Percentiles rank a stretch among this genome's conserved stretches.
Evolutionary conservation across 78 protist species (phyloP).

Genomic region (Dictyostelium intermedium): DNA sequence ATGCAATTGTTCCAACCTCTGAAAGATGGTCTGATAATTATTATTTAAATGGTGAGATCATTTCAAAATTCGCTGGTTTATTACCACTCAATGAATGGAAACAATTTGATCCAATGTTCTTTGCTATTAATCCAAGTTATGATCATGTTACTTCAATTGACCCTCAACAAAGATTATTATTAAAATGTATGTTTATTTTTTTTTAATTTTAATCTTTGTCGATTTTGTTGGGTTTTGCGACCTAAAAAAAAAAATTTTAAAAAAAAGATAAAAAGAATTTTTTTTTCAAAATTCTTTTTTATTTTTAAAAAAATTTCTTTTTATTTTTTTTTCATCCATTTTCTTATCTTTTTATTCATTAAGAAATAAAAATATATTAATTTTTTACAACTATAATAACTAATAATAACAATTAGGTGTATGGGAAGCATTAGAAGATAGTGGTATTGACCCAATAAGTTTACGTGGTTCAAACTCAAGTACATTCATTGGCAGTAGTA

Average conservation of each 20-base stretch:
- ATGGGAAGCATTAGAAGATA: constrained; percentile 76
- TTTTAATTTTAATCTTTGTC: too few relatives aligned
- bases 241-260: too few relatives aligned
- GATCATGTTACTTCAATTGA: constrained; percentile 66
- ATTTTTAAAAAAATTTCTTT: too few relatives aligned
- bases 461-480: constrained; percentile 54
- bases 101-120: constrained; percentile 69
- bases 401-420: too few relatives aligned
- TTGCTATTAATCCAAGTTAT: constrained; percentile 70
- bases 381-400: too few relatives aligned
- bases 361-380: too few relatives aligned
- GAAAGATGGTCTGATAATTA: not conserved
- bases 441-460: constrained; percentile 15
- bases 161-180: constrained; percentile 87
- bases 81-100: constrained; percentile 21
- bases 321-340: too few relatives aligned
- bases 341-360: too few relatives aligned
- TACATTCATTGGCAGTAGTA: constrained; percentile 16
- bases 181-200: constrained; percentile 59
- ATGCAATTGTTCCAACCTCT: not conserved
- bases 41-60: not conserved
- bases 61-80: constrained; percentile 33
- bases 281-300: too few relatives aligned
- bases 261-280: too few relatives aligned
- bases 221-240: too few relatives aligned